Evolutionary conservation across 1,139 yeast species (phyloP).

Genomic region (Debaryomyces psychrophilus): DNA sequence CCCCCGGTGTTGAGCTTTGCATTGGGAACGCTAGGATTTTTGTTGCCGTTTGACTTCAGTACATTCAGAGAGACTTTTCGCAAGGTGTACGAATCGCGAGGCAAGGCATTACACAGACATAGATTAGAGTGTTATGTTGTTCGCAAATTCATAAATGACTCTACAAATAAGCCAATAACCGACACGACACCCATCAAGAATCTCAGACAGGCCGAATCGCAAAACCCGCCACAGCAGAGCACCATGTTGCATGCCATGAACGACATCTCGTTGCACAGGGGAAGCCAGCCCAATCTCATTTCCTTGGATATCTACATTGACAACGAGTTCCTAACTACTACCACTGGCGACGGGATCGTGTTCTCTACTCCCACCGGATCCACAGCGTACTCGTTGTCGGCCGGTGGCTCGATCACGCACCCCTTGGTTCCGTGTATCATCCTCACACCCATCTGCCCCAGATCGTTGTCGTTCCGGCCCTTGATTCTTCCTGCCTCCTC

Average conservation of each 20-base stretch:
- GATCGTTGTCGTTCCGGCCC: slow-evolving; percentile 87
- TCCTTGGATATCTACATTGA: slow-evolving; percentile 81
- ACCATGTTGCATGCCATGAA: slow-evolving; percentile 75
- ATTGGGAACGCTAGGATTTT: slow-evolving; percentile 87
- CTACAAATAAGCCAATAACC: not conserved
- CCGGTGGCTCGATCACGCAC: slow-evolving; percentile 93
- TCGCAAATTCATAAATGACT: slow-evolving; percentile 26
- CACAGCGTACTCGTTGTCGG: slow-evolving; percentile 85
- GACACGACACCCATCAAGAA: slow-evolving; percentile 5
- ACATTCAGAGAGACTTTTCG: slow-evolving; percentile 64
- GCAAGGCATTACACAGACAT: slow-evolving; percentile 73
- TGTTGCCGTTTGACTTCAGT: slow-evolving; percentile 80
- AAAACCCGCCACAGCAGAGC: slow-evolving; percentile 21
- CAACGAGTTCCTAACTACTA: slow-evolving; percentile 80
- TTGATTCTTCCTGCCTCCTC: slow-evolving; percentile 75
- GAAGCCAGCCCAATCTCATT: slow-evolving; percentile 83
- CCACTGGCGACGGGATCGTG: slow-evolving; percentile 89
- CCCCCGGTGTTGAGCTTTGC: slow-evolving; percentile 92
- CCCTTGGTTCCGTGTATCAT: slow-evolving; percentile 84
- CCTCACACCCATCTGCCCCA: slow-evolving; percentile 87
- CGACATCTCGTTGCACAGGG: slow-evolving; percentile 86
- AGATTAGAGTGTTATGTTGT: slow-evolving; percentile 78
- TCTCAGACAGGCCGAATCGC: slow-evolving; percentile 19
- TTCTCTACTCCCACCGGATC: slow-evolving; percentile 93
- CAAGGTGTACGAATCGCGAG: slow-evolving; percentile 65